Evolutionary conservation across 2,329 filamentous ascomycete species (phyloP).

Genomic region (Kalmusia sp.): DNA sequence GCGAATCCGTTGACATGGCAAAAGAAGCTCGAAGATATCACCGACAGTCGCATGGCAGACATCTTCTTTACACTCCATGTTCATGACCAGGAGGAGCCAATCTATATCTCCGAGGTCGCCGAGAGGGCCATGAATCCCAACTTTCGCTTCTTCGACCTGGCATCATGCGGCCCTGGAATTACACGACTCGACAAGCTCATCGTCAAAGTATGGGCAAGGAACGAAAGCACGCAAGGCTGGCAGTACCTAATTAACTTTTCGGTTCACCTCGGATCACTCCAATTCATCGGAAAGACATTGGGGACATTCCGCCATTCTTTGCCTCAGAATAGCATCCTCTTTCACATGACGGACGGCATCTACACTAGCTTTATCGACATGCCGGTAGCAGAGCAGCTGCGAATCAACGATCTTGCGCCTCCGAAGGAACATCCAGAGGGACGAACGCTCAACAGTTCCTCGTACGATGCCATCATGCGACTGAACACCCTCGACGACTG

Average conservation of each 20-base stretch:
- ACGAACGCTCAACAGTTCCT: slow-evolving; percentile 69
- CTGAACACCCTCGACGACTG: slow-evolving; percentile 88
- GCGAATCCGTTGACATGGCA: slow-evolving; percentile 69
- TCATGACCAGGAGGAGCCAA: slow-evolving; percentile 67
- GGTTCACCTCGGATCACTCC: slow-evolving; percentile 74
- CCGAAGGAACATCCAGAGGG: slow-evolving; percentile 53
- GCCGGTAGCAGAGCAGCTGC: slow-evolving; percentile 53
- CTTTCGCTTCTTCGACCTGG: slow-evolving; percentile 84
- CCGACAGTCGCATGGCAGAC: slow-evolving; percentile 78
- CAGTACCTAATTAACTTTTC: slow-evolving; percentile 75
- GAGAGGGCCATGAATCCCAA: slow-evolving; percentile 88
- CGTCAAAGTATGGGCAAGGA: slow-evolving; percentile 77
- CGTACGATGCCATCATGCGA: slow-evolving; percentile 87
- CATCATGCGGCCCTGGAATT: slow-evolving; percentile 65
- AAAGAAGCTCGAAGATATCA: slow-evolving; percentile 76
- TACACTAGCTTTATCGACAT: slow-evolving; percentile 79
- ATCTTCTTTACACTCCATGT: slow-evolving; percentile 88
- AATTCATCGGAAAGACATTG: slow-evolving; percentile 75
- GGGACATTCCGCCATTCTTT: slow-evolving; percentile 71
- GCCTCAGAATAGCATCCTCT: slow-evolving; percentile 81
- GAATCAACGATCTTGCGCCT: slow-evolving; percentile 34
- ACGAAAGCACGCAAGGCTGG: slow-evolving; percentile 60
- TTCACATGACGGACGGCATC: slow-evolving; percentile 85
- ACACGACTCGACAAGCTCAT: slow-evolving; percentile 71
- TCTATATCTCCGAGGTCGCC: slow-evolving; percentile 89